Base-by-base conservation (phyloP, 192 early-diverging fungal species). In the Thamnidium elegans region DNA sequence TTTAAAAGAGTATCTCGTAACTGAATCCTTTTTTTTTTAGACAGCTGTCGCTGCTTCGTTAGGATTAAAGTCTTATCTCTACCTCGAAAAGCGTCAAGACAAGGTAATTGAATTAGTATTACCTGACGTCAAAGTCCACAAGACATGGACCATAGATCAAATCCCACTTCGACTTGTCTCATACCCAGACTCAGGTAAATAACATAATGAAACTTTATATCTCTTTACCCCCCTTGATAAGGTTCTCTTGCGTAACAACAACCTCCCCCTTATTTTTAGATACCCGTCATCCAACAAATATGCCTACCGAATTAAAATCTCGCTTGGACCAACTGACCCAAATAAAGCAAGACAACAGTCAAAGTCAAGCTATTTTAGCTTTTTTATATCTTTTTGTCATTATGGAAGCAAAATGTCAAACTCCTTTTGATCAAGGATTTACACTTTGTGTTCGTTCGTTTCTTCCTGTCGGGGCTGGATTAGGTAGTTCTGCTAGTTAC, bases 401-500 rank as follows among this genome's bases (percentile, higher is more conserved):
- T 36, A 58, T 59, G 11, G 59, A 50, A 7, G 15, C 36, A 19
- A 50, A 15, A 7, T 58, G 36, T 11, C 19, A 43, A 13, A 31
- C 21, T 15, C 39, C 17, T 4, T 14, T n/a, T 0, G 58, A 58
- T 11, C 21, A 3, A 0, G 81, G 84, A 26, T 79, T 93, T 20
- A 85, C 80, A 3, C 63, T 97, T 9, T 78, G 76, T 61, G 84
- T 92, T 20, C 71, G 84, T 23, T 94, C 94, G 0, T 74, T 77
- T 50, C 62, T 99, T 14, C 97, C 97, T 0, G 89, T 98, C 17
- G 95, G 95, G 7, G 86, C 95, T 6, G 97, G 97, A 1, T 81
- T 99, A 13, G 97, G 97, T 0, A 95, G 92, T 3, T 98, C 96
- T n/a, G 97, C 97, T 1, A 84, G 94, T 11, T 97, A 87, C 73